A percentile compares a stretch with the other conserved stretches of the same genome.
These are phyloP conservation scores for Xerophyta viscosa DNA, from an alignment of 106 monocot genomes.

Conservation along the genomic window DNA sequence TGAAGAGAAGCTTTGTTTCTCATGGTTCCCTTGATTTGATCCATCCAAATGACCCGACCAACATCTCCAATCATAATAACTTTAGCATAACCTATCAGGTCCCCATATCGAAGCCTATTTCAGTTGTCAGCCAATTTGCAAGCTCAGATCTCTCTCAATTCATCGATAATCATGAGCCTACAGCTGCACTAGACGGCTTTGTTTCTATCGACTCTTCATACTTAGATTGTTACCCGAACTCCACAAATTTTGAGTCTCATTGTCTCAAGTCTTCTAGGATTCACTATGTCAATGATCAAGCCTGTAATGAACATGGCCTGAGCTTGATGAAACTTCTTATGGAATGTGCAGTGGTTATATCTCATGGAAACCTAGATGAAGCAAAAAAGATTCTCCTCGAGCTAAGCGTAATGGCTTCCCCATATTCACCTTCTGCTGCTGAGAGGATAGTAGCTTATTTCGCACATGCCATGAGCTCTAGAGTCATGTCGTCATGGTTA, in stretches of 20 bases:
- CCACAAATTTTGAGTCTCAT: no score
- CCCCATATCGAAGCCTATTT: not conserved
- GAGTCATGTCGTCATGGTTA: conserved; percentile 24
- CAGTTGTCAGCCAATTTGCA: not conserved
- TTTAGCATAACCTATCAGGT: not conserved
- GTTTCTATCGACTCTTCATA: not conserved
- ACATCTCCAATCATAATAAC: no score
- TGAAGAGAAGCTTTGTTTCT: conserved; percentile 14
- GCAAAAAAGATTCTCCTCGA: conserved; percentile 29
- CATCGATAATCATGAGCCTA: conserved; percentile 11
- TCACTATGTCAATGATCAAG: not conserved
- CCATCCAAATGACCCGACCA: conserved; percentile 22
- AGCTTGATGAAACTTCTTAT: conserved; percentile 22
- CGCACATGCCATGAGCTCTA: conserved; percentile 25
- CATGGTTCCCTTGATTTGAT: conserved; percentile 30
- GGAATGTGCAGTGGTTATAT: conserved; percentile 38
- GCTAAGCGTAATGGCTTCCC: conserved; percentile 29
- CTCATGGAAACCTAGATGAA: conserved; percentile 19
- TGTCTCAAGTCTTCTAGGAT: not conserved
- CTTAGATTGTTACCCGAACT: not conserved
- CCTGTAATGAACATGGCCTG: conserved; percentile 7
- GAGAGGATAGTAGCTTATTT: conserved; percentile 50
- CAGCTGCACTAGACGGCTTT: conserved; percentile 1
- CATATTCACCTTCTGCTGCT: conserved; percentile 28
- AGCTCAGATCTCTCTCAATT: conserved; percentile 11